Evolutionary conservation across 768 basidiomycete species (phyloP).

Genomic region (Macrolepiota albuminosa): DNA sequence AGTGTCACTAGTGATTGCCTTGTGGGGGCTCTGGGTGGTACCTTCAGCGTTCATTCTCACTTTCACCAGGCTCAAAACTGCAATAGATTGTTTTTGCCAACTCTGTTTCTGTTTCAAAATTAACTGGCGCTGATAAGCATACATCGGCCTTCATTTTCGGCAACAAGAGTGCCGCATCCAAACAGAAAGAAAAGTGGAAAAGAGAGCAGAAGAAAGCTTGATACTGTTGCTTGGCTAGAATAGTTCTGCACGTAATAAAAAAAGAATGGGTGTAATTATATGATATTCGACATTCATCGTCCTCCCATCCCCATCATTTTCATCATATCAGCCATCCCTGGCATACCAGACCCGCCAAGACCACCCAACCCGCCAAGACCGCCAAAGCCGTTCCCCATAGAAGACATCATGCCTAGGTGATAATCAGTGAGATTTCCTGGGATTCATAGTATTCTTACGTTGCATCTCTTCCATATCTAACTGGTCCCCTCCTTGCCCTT

Average conservation of each 20-base stretch:
- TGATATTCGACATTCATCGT: conserved; percentile 22
- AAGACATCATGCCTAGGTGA: conserved; percentile 74
- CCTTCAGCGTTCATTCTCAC: conserved; percentile 21
- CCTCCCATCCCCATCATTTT: conserved; percentile 88
- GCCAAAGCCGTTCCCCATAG: conserved; percentile 72
- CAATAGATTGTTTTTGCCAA: conserved; percentile 57
- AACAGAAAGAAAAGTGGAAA: conserved; percentile 55
- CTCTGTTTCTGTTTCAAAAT: conserved; percentile 53
- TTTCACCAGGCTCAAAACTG: neutral
- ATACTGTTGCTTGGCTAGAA: conserved; percentile 5
- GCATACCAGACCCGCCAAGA: conserved; percentile 51
- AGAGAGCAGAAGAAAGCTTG: conserved; percentile 27
- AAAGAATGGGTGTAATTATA: neutral
- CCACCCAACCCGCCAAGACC: conserved; percentile 57
- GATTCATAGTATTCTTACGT: conserved; percentile 38
- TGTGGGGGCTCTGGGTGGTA: conserved; percentile 74
- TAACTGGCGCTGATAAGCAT: conserved; percentile 78
- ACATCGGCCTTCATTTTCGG: conserved; percentile 79
- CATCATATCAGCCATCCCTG: conserved; percentile 73
- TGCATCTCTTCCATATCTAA: conserved; percentile 95
- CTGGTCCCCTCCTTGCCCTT: conserved; percentile 86
- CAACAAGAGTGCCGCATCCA: conserved; percentile 63
- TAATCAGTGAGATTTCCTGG: neutral
- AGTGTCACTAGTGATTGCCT: conserved; percentile 45
- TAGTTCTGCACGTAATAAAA: neutral